Evolutionary conservation across 78 protist genomes (phyloP).

Genomic region (Pirum gemmata): DNA sequence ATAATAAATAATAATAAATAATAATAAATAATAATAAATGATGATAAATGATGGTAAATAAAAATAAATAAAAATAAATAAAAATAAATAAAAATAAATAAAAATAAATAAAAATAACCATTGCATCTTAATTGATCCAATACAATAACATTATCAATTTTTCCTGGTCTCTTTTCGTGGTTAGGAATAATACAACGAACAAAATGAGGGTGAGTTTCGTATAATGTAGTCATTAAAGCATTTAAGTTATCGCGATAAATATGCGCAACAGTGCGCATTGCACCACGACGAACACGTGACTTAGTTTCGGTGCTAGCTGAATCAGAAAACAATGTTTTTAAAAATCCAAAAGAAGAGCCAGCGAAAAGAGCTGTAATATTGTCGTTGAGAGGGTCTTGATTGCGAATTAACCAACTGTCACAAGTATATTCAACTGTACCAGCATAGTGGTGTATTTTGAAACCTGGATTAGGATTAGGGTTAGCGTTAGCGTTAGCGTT

Average conservation of each 20-base stretch:
- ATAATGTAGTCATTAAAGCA: conserved; percentile 68
- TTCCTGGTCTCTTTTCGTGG: conserved; percentile 68
- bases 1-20: no score
- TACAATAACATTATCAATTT: conserved; percentile 46
- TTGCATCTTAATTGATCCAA: conserved; percentile 75
- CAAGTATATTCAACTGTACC: conserved; percentile 64
- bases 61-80: no score
- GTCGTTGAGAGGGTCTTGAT: conserved; percentile 69
- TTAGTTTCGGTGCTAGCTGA: conserved; percentile 40
- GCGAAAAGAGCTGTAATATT: conserved; percentile 53
- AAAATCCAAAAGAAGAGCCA: conserved; percentile 29
- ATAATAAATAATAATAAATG: background rate
- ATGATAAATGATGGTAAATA: background rate
- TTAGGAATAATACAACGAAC: conserved; percentile 87
- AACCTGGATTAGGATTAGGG: conserved; percentile 54
- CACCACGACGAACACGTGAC: conserved; percentile 55
- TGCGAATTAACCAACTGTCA: conserved; percentile 65
- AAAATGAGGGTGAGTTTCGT: conserved; percentile 76
- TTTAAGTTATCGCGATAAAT: conserved; percentile 64
- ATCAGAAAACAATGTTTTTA: conserved; percentile 30
- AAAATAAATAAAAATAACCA: conserved; percentile 68
- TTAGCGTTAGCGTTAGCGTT: no score
- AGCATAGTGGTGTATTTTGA: conserved; percentile 68
- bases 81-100: no score
- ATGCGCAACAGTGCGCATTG: conserved; percentile 67